A percentile compares a stretch with the other conserved stretches of the same genome.
Conservation (phyloP, 2,329 filamentous ascomycete genomes). For the Fusarium phyllophilum region DNA sequence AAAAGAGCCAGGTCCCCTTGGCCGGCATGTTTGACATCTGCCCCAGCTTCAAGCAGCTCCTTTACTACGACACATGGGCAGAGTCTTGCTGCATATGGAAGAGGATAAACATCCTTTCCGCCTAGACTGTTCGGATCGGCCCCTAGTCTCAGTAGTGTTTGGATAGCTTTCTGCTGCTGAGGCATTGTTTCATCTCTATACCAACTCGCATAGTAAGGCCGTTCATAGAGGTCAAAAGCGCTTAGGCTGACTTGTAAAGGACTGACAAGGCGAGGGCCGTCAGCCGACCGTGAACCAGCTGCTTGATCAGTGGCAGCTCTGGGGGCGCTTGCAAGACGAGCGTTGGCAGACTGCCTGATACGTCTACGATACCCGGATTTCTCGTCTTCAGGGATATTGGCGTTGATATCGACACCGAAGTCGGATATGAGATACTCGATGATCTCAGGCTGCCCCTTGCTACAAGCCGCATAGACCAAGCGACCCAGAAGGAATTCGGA, state of each 20-base stretch:
- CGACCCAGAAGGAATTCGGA: not conserved
- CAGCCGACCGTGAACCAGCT: rapidly evolving
- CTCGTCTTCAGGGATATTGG: not conserved
- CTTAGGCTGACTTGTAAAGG: not conserved
- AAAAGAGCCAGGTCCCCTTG: not conserved
- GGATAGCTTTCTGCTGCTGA: not conserved
- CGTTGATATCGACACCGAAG: not conserved
- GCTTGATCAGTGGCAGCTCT: not conserved
- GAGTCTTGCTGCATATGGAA: not conserved
- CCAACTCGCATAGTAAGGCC: not conserved
- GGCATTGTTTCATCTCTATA: not conserved
- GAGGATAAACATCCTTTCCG: not conserved
- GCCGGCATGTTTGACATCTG: not conserved
- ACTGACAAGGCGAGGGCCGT: not conserved
- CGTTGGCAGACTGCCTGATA: too few species aligned
- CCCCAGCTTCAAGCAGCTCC: slow-evolving; percentile 10
- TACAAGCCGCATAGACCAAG: not conserved
- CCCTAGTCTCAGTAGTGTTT: not conserved
- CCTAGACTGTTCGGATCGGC: slow-evolving; percentile 8
- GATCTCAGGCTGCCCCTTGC: not conserved
- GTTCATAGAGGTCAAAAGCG: not conserved
- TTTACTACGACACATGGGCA: not conserved
- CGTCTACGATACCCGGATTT: not conserved
- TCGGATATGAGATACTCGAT: not conserved
- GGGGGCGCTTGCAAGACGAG: too few species aligned